Evolutionary conservation across 805 yeast genomes (phyloP), one percentile per base, ranked within the genome.

Genomic region (Ogataea corticis): DNA sequence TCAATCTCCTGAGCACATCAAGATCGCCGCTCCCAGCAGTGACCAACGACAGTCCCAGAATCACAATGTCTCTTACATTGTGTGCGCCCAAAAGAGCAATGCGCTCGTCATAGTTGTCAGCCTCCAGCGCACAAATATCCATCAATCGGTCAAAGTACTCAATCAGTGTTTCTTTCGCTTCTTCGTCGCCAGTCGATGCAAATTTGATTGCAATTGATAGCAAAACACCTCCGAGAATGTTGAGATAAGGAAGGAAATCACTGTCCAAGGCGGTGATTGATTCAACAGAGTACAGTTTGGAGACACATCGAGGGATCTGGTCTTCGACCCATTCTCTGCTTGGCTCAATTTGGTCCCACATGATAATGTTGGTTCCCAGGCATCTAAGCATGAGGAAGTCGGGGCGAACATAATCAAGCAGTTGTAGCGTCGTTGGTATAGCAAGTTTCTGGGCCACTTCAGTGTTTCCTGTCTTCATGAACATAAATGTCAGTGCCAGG

Each of bases 1-100:
- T 73, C 34, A 88, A 69, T 42, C 97, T 73, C 55, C 91, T 74
- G 52, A 94, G 77, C 0, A 83, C 78, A 35, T 81, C 86, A 43
- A 91, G 65, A 61, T 94, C 97, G 1, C 99, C 98, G 13, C 90
- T 80, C 1, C 97, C 96, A 1, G 96, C 91, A 87, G 89, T 86
- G 0, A 90, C 75, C 21, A 88, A 71, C 0, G 97, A 77, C 6
- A 78, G 63, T 7, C 94, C 76, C 4, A 92, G 62, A 1, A 83
- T 75, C 12, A 89, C 54, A 1, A 84, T 68, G 50, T 81, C 81
- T 38, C 82, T 80, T 27, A 83, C 69, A 28, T 75, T 76, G 16
- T 72, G 66, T 1, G 85, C 76, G 9, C 87, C 76, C 34, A 71
- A 65, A 33, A 72, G 66, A 0, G 88, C 75, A 29, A 86, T 63